phyloP scores from a whole-genome alignment of 768 basidiomycete species.

The Auricularia cornea region DNA sequence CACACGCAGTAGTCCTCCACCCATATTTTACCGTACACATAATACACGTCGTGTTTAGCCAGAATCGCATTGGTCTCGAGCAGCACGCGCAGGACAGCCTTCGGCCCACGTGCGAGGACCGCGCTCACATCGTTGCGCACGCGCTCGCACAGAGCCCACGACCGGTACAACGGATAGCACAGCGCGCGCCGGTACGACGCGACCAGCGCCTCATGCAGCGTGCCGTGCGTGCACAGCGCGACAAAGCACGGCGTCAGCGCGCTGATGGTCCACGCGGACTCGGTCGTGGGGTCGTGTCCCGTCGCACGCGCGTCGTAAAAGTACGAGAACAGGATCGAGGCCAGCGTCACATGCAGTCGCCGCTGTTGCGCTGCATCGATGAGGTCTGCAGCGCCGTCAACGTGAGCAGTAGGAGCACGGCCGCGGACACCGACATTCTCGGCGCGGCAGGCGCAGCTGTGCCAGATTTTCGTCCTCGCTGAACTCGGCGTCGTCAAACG shows the following conservation, averaged over 20 bases:
- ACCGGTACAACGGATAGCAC: constrained; percentile 72
- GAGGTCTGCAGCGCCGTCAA: constrained; percentile 42
- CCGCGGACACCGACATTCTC: constrained; percentile 36
- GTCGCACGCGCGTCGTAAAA: constrained; percentile 75
- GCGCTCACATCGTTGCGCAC: constrained; percentile 58
- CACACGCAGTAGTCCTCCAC: constrained; percentile 79
- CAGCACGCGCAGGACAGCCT: constrained; percentile 53
- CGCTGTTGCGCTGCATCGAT: constrained; percentile 46
- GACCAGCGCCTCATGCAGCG: constrained; percentile 43
- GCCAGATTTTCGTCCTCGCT: constrained; percentile 63
- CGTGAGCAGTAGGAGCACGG: too few relatives aligned
- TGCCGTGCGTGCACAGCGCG: constrained; percentile 52
- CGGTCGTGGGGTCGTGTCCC: constrained; percentile 71
- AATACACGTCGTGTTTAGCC: constrained; percentile 79
- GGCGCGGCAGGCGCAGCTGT: constrained; percentile 49
- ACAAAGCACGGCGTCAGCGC: constrained; percentile 68
- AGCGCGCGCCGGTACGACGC: constrained; percentile 69
- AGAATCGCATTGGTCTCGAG: constrained; percentile 65
- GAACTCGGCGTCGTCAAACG: constrained; percentile 41
- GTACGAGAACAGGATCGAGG: constrained; percentile 70
- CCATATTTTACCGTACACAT: constrained; percentile 85
- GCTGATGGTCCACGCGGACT: constrained; percentile 83
- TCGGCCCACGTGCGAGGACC: constrained; percentile 51
- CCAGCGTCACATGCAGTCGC: constrained; percentile 57
- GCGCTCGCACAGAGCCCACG: constrained; percentile 61